Evolutionary conservation across 768 basidiomycete genomes (phyloP).

Genomic region (Amanita molliuscula): DNA sequence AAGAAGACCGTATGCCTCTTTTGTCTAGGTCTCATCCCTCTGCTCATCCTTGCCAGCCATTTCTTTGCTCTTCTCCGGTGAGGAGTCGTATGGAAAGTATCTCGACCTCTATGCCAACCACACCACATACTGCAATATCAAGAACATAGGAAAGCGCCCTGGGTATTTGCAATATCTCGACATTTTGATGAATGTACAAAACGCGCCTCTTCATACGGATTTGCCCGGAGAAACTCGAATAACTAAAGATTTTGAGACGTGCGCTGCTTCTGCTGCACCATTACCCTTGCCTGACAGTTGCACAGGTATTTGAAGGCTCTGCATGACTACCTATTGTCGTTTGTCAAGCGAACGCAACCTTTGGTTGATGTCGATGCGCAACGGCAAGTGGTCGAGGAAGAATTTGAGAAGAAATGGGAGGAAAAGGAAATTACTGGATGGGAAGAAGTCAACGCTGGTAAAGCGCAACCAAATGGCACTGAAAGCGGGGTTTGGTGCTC

Average conservation of each 20-base stretch:
- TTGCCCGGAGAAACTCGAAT: constrained; percentile 56
- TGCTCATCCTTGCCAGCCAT: constrained; percentile 38
- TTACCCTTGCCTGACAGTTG: constrained; percentile 1
- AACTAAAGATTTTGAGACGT: constrained; percentile 76
- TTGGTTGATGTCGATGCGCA: constrained; percentile 66
- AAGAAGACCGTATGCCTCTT: constrained; percentile 72
- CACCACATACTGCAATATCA: constrained; percentile 81
- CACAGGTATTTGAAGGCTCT: constrained; percentile 75
- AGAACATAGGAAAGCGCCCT: constrained; percentile 71
- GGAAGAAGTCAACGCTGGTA: constrained; percentile 43
- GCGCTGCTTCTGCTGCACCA: constrained; percentile 17
- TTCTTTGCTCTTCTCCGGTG: constrained; percentile 86
- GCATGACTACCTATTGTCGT: constrained; percentile 78
- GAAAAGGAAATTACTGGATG: constrained; percentile 67
- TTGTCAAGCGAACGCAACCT: constrained; percentile 77
- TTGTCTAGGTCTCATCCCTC: constrained; percentile 5
- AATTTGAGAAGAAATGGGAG: constrained; percentile 79
- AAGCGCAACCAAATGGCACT: constrained; percentile 33
- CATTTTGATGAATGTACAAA: constrained; percentile 58
- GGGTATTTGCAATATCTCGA: constrained; percentile 94
- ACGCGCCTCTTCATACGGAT: constrained; percentile 53
- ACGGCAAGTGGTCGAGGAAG: constrained; percentile 49
- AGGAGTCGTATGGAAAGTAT: constrained; percentile 92
- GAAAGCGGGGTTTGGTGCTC: constrained; percentile 84
- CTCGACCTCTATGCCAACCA: constrained; percentile 89